These are phyloP conservation scores for Pilobolus umbonatus DNA, from an alignment of 192 early-diverging fungal species.

Conservation along the genomic window DNA sequence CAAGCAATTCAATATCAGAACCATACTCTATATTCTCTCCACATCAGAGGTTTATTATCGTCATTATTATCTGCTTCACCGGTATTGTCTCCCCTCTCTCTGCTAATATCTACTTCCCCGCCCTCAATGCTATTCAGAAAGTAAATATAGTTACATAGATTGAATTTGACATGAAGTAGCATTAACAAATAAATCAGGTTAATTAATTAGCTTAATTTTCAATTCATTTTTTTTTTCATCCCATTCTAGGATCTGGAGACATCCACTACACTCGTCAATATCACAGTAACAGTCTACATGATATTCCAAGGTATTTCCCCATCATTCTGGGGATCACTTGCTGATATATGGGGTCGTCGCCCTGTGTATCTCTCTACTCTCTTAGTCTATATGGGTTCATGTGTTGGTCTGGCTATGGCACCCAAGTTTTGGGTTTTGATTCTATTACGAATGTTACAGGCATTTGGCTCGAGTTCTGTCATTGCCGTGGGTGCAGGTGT, in stretches of 20 bases:
- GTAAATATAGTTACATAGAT: conserved; percentile 6
- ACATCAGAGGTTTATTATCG: conserved; percentile 26
- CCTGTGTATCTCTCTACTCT: conserved; percentile 33
- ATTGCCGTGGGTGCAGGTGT: conserved; percentile 37
- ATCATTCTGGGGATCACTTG: conserved; percentile 39
- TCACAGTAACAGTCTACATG: conserved; percentile 35
- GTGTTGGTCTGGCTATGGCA: conserved; percentile 33
- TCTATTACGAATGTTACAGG: conserved; percentile 36
- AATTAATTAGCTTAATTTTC: neutral
- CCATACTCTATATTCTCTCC: conserved; percentile 20
- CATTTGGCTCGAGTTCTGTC: conserved; percentile 39
- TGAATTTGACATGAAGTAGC: neutral
- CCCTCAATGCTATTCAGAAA: conserved; percentile 19
- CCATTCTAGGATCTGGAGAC: conserved; percentile 32
- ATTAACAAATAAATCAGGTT: neutral
- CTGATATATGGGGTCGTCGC: conserved; percentile 37
- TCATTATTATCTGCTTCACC: conserved; percentile 29
- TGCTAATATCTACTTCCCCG: conserved; percentile 26
- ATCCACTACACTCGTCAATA: conserved; percentile 26
- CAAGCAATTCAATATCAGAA: too few relatives aligned
- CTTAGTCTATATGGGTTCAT: conserved; percentile 27
- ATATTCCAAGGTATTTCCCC: conserved; percentile 37
- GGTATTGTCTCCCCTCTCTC: conserved; percentile 28
- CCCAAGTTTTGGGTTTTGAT: conserved; percentile 27
- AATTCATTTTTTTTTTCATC: neutral